phyloP scores from a whole-genome alignment of 495 filamentous ascomycete genomes.

The Hypoxylon fragiforme region DNA sequence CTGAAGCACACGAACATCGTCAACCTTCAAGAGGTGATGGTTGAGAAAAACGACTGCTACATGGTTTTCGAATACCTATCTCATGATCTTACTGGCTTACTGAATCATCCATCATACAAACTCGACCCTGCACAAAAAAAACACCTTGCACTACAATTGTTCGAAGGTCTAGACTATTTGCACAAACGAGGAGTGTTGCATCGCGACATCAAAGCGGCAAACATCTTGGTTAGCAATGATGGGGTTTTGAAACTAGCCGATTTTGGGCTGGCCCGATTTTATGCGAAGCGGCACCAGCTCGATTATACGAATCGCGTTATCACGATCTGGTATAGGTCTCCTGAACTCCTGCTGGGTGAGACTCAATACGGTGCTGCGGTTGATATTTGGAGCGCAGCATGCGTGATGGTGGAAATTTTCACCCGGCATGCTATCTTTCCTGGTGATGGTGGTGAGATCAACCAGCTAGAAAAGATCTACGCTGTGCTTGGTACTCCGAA shows the following conservation, averaged over 20 bases:
- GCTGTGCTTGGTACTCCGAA: conserved; percentile 89
- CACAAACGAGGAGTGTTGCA: conserved; percentile 93
- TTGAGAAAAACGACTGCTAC: conserved; percentile 96
- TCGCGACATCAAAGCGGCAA: conserved; percentile 93
- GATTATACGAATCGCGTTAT: conserved; percentile 99
- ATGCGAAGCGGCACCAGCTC: conserved; percentile 86
- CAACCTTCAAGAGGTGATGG: conserved; percentile 91
- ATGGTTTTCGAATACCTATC: conserved; percentile 99
- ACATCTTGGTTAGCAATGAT: conserved; percentile 88
- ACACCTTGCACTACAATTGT: conserved; percentile 89
- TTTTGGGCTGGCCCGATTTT: conserved; percentile 97
- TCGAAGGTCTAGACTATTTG: conserved; percentile 91
- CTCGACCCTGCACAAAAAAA: conserved; percentile 89
- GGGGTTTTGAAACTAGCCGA: conserved; percentile 92
- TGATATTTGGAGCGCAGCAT: conserved; percentile 97
- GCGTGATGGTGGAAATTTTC: conserved; percentile 96
- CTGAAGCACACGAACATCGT: conserved; percentile 92
- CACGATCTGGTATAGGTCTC: conserved; percentile 95
- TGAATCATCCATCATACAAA: conserved; percentile 93
- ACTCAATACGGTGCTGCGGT: conserved; percentile 93
- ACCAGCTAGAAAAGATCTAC: conserved; percentile 95
- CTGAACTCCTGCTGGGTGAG: conserved; percentile 90
- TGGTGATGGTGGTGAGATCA: conserved; percentile 91
- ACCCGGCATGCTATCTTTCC: conserved; percentile 94
- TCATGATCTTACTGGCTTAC: conserved; percentile 71